These are phyloP conservation scores for Saccharomycopsis capsularis DNA, from an alignment of 805 yeast genomes.

Conservation along the genomic window DNA sequence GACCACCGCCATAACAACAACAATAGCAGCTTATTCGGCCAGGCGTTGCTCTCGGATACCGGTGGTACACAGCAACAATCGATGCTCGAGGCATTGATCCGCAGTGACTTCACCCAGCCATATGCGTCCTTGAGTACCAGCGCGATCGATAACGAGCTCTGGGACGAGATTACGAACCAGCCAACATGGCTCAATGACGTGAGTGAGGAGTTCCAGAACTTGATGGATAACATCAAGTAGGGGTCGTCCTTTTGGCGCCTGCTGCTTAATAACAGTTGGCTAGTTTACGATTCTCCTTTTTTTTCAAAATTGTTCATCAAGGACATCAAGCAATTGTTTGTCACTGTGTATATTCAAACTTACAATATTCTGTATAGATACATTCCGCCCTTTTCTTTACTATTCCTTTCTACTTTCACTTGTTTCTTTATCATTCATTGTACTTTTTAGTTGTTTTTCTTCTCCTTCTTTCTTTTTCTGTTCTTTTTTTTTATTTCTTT, in stretches of 20 bases:
- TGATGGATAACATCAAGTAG: slow-evolving; percentile 15
- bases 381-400: too few relatives aligned
- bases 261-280: too few relatives aligned
- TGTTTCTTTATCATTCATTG: too few relatives aligned
- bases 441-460: too few relatives aligned
- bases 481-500: neutral
- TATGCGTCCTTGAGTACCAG: neutral
- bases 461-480: too few relatives aligned
- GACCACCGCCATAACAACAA: neutral
- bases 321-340: too few relatives aligned
- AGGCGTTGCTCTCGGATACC: neutral
- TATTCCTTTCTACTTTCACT: too few relatives aligned
- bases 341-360: too few relatives aligned
- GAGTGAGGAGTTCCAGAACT: slow-evolving; percentile 32
- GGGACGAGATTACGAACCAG: slow-evolving; percentile 74
- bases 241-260: too few relatives aligned
- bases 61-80: neutral
- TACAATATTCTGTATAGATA: too few relatives aligned
- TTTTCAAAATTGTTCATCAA: neutral
- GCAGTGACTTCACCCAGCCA: neutral
- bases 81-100: neutral
- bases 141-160: slow-evolving; percentile 43
- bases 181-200: slow-evolving; percentile 64
- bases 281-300: too few relatives aligned
- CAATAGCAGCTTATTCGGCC: neutral